A percentile compares a stretch with the other conserved stretches of the same genome.
Conservation (phyloP, 495 filamentous ascomycete species). For the Saxophila tyrrhenica region DNA sequence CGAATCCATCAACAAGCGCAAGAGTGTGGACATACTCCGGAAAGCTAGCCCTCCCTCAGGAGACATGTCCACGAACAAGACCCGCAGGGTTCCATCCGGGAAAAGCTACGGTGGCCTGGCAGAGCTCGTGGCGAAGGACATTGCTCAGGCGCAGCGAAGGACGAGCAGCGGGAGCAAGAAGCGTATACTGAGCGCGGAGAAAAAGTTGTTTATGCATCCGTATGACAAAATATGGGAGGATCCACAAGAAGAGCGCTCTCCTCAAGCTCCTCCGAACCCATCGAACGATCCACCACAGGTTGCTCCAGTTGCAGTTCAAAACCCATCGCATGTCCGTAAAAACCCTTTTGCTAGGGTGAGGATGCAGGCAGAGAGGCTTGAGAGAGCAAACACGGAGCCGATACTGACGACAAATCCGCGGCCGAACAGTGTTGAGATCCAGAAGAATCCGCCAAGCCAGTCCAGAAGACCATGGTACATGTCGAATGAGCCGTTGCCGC, state of each 20-base stretch:
- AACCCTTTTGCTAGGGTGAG: conserved; percentile 33
- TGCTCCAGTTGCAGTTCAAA: conserved; percentile 10
- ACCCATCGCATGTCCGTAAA: conserved; percentile 19
- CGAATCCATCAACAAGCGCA: neutral
- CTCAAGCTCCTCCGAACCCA: conserved; percentile 7
- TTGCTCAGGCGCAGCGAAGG: conserved; percentile 15
- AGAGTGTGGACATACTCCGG: neutral
- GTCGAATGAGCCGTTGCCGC: conserved; percentile 42
- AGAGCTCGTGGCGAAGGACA: conserved; percentile 19
- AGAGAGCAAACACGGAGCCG: conserved; percentile 25
- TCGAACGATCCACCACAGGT: conserved; percentile 5
- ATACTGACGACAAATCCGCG: conserved; percentile 37
- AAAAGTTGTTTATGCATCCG: conserved; percentile 40
- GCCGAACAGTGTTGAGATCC: conserved; percentile 58
- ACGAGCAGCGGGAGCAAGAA: conserved; percentile 28
- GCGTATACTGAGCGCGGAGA: conserved; percentile 47
- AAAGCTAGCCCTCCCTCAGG: conserved; percentile 1
- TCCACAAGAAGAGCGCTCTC: conserved; percentile 38
- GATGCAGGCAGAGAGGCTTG: conserved; percentile 23
- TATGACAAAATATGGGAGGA: conserved; percentile 88
- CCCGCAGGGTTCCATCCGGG: conserved; percentile 7
- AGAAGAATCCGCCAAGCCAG: conserved; percentile 66
- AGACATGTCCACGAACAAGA: neutral
- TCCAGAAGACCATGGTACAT: conserved; percentile 63
- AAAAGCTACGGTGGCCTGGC: conserved; percentile 20